Conservation (phyloP, 2,329 filamentous ascomycete genomes). For the Penicillium capsulatum region DNA sequence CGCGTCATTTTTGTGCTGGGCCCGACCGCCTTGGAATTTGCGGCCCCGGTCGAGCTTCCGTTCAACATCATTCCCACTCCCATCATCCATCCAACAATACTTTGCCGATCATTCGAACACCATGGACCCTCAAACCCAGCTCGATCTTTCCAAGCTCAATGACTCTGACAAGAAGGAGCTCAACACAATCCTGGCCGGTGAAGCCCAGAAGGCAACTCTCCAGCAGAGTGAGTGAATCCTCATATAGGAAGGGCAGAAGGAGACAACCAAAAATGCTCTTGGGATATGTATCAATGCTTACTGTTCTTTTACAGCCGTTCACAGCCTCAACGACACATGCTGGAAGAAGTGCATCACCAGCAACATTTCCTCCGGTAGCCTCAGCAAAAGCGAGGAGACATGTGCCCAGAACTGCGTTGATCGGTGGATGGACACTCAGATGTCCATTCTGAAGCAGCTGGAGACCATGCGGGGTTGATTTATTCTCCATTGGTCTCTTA, state of each 20-base stretch:
- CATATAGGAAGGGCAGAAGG: not conserved
- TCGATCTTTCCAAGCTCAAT: conserved; percentile 70
- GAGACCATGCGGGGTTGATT: conserved; percentile 53
- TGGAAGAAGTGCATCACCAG: conserved; percentile 90
- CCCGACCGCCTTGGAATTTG: conserved; percentile 27
- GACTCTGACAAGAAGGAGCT: conserved; percentile 82
- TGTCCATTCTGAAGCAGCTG: conserved; percentile 79
- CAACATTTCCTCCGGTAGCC: conserved; percentile 63
- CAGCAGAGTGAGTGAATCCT: conserved; percentile 45
- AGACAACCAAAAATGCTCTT: not conserved
- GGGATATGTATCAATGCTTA: not conserved
- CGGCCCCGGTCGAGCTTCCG: conserved; percentile 1
- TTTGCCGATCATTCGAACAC: not conserved
- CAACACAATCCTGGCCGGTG: conserved; percentile 76
- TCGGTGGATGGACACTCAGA: conserved; percentile 84
- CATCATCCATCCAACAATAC: conserved; percentile 1
- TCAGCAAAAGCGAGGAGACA: conserved; percentile 73
- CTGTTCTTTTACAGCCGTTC: conserved; percentile 50
- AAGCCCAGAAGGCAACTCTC: conserved; percentile 70
- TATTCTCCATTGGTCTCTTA: not conserved
- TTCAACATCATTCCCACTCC: too few species aligned
- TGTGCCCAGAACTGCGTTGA: conserved; percentile 93
- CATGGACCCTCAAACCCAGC: conserved; percentile 37
- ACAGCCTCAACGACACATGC: conserved; percentile 70
- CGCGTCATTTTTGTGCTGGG: conserved; percentile 26